Percentiles rank a stretch among this genome's conserved stretches.
phyloP scores from a whole-genome alignment of 495 filamentous ascomycete species.

The Trypethelium eluteriae region DNA sequence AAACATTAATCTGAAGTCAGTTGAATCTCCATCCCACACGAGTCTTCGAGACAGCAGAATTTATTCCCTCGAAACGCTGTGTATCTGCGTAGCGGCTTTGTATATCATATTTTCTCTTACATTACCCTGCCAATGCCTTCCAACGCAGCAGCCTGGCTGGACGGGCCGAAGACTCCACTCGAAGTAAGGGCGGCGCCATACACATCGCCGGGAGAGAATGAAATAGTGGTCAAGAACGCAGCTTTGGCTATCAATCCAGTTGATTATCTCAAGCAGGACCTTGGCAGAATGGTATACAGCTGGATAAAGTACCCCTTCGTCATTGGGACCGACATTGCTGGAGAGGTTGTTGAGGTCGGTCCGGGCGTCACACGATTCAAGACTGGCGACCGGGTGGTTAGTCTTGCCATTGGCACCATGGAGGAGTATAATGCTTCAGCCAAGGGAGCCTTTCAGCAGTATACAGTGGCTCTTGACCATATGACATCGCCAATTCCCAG shows the following conservation, averaged over 20 bases:
- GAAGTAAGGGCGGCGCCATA: constrained; percentile 31
- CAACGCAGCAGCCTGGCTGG: constrained; percentile 17
- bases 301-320: constrained; percentile 41
- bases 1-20: no score
- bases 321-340: constrained; percentile 49
- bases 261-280: constrained; percentile 42
- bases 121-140: constrained; percentile 1
- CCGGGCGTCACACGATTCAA: constrained; percentile 40
- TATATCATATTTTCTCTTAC: neutral
- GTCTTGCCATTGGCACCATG: neutral
- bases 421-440: neutral
- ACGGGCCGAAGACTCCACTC: constrained; percentile 22
- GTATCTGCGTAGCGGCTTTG: neutral
- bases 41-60: neutral
- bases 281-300: constrained; percentile 24
- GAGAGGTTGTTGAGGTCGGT: constrained; percentile 46
- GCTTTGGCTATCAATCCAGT: constrained; percentile 42
- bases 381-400: constrained; percentile 42
- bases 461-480: constrained; percentile 16
- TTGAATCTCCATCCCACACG: no score
- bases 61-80: neutral
- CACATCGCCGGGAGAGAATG: constrained; percentile 30
- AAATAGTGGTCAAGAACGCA: constrained; percentile 37
- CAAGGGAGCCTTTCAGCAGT: constrained; percentile 21
- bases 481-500: constrained; percentile 37